Evolutionary conservation across 495 filamentous ascomycete genomes (phyloP).

Genomic region (Cercophora newfieldiana): DNA sequence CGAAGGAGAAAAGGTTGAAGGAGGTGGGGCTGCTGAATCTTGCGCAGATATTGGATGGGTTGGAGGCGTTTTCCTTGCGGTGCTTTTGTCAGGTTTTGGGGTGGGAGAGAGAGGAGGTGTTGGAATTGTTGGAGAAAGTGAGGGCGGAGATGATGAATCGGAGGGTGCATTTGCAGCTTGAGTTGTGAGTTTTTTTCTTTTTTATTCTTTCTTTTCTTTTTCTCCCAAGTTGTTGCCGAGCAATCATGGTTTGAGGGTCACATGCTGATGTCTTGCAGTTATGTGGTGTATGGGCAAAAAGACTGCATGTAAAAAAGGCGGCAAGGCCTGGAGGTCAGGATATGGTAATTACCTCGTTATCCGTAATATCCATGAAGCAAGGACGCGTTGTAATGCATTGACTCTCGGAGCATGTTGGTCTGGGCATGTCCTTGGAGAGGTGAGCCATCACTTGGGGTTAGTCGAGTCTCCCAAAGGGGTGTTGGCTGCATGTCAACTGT

Average conservation of each 20-base stretch:
- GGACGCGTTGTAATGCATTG: not conserved
- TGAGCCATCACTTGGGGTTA: not conserved
- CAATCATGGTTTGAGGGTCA: not conserved
- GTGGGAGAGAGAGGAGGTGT: slow-evolving; percentile 54
- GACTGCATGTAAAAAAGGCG: too few species aligned
- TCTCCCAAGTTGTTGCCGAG: not conserved
- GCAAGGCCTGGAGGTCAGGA: too few species aligned
- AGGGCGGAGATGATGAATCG: slow-evolving; percentile 54
- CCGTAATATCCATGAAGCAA: not conserved
- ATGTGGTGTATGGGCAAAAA: slow-evolving; percentile 18
- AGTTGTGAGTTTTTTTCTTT: slow-evolving; percentile 19
- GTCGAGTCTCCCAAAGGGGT: not conserved
- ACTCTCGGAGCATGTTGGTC: not conserved
- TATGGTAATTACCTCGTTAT: not conserved
- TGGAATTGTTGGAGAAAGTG: slow-evolving; percentile 54
- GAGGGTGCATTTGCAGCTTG: slow-evolving; percentile 43
- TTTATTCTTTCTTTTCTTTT: not conserved
- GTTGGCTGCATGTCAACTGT: not conserved
- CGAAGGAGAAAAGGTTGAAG: slow-evolving; percentile 51
- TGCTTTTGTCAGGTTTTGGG: slow-evolving; percentile 55
- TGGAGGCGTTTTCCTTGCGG: slow-evolving; percentile 43
- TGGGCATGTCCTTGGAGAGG: not conserved
- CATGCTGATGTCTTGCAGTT: slow-evolving; percentile 11
- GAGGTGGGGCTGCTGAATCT: slow-evolving; percentile 47
- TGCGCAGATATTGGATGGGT: slow-evolving; percentile 40